phyloP scores from a whole-genome alignment of 2,329 filamentous ascomycete genomes.

The Thelonectria rubi region DNA sequence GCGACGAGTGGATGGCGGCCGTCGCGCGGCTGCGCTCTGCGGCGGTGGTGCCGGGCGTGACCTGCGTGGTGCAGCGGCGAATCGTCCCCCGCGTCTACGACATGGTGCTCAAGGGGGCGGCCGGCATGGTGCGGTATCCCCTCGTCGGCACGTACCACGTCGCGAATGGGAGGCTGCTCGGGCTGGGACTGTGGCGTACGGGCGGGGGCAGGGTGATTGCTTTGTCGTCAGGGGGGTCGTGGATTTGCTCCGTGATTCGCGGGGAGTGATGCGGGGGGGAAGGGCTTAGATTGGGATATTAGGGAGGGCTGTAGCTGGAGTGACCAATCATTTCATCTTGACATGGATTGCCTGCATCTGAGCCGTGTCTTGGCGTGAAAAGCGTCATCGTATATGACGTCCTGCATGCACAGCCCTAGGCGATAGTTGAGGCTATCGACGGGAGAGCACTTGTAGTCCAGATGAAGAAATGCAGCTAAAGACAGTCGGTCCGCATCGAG shows the following conservation, averaged over 20 bases:
- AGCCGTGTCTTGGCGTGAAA: not conserved
- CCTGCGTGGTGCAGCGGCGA: slow-evolving; percentile 45
- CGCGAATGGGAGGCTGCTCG: slow-evolving; percentile 41
- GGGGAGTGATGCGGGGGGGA: not conserved
- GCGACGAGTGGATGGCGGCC: slow-evolving; percentile 41
- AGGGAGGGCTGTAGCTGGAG: no score
- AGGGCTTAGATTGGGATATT: no score
- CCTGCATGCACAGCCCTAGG: no score
- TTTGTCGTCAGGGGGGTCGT: slow-evolving; percentile 45
- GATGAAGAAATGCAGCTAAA: no score
- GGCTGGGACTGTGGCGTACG: slow-evolving; percentile 46
- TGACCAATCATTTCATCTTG: no score
- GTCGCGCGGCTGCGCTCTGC: slow-evolving; percentile 32
- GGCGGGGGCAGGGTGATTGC: slow-evolving; percentile 45
- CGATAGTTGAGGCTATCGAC: no score
- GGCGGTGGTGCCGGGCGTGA: slow-evolving; percentile 9
- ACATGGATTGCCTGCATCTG: not conserved
- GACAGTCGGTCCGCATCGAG: no score
- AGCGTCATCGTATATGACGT: no score
- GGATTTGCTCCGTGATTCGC: slow-evolving; percentile 47
- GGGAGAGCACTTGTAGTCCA: no score
- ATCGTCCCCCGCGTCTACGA: slow-evolving; percentile 46
- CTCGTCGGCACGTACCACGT: slow-evolving; percentile 49
- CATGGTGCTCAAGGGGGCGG: slow-evolving; percentile 42
- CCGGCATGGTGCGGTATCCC: slow-evolving; percentile 39